phyloP scores from a whole-genome alignment of 139 green algal genomes.

The Haematococcus lacustris region DNA sequence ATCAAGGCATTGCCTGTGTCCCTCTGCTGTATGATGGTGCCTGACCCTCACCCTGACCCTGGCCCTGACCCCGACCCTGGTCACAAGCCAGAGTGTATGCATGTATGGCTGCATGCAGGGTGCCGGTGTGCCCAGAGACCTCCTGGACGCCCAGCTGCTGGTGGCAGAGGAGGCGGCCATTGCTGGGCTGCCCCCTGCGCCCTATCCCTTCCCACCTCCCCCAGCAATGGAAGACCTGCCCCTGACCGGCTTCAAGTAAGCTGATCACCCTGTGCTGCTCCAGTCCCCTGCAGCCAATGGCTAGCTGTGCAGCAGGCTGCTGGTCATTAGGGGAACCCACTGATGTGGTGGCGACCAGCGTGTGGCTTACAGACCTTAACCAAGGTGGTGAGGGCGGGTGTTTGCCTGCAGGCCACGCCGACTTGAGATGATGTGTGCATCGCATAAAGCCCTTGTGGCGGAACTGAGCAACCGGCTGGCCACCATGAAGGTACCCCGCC shows the following conservation, averaged over 20 bases:
- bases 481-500: constrained; percentile 24
- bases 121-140: constrained; percentile 31
- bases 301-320: background rate
- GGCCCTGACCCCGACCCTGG: no score
- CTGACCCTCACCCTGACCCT: no score
- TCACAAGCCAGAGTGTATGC: background rate
- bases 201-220: constrained; percentile 24
- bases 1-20: no score
- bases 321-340: background rate
- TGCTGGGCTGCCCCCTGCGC: constrained; percentile 25
- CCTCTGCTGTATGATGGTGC: no score
- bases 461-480: constrained; percentile 18
- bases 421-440: constrained; percentile 30
- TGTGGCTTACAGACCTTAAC: no score
- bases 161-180: constrained; percentile 41
- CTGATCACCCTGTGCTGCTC: background rate
- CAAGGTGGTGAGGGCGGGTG: background rate
- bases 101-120: constrained; percentile 12
- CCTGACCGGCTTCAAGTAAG: background rate
- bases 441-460: constrained; percentile 14
- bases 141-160: constrained; percentile 45
- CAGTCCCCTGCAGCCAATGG: background rate
- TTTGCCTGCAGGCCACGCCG: constrained; percentile 24
- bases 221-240: constrained; percentile 12
- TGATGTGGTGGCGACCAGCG: background rate